Evolutionary conservation across 495 filamentous ascomycete genomes (phyloP), one percentile per base, ranked within the genome.

Genomic region (Lasiosphaeria miniovina): DNA sequence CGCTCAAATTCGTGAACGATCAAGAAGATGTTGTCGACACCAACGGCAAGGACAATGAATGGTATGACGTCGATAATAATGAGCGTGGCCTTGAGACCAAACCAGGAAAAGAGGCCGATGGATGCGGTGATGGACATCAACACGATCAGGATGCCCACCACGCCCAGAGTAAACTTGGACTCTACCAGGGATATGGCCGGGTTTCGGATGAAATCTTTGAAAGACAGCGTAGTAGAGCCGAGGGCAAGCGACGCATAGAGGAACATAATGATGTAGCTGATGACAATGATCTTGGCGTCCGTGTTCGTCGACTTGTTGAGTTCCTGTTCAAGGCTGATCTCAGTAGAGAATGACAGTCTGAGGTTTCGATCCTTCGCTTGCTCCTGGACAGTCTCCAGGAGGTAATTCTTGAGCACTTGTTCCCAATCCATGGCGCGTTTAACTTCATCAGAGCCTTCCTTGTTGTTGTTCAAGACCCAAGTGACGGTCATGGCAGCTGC

Each of bases 21-120:
- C 53, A 98, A 75, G 75, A 98, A 98, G 68, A 98, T 98, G 70
- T 98, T 98, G 80, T 98, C 94, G 9, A 98, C 95, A 32, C 94
- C 94, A 15, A 98, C 90, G 50, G 94, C 94, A 10, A 98, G 76
- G 11, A 98, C 93, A 61, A 98, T 85, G 72, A 98, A 98, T 0
- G 94, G 94, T 59, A 98, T 98, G 61, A 98, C 94, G 68, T 98
- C 94, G 6, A 96, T 93, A 63, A 98, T 98, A 67, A 98, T 98
- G 60, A 98, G 76, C 4, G 94, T 98, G 36, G 90, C 95, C 73
- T 93, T 96, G 65, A 98, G 82, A 7, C 91, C 91, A 35, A 84
- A 80, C 58, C 89, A 92, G 0, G 93, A 96, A 68, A 97, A 98
- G 36, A 98, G 71, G 9, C 94, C 94, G 54, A 98, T 90, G 8